Base-by-base conservation (phyloP, 352 stramenopile genomes). In the Blastocystis sp. region DNA sequence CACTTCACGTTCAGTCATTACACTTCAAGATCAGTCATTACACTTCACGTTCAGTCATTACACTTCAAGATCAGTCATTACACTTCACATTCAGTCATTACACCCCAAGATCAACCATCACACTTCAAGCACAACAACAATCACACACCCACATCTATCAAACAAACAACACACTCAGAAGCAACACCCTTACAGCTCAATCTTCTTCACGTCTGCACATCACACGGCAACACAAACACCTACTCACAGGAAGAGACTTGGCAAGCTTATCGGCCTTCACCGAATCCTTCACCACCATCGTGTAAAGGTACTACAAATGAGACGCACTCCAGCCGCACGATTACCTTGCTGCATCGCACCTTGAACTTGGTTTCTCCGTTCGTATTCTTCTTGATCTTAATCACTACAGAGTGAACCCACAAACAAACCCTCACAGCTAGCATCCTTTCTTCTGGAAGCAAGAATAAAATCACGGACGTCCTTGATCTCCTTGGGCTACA, bases 351-450 rank as follows among this genome's bases (percentile, higher is more conserved):
- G 79, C 79, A 89, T 33, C 79, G 79, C 63, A 89, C 67, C 62
- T 89, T 89, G 37, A 89, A 89, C 59, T 89, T 89, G 24, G 79
- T 89, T 45, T 80, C 79, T 21, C 79, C 79, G 39, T 69, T 62
- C 21, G 60, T 19, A 26, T 80, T 80, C 79, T 89, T 89, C 79
- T 89, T 89, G 61, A 89, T 89, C 79, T 89, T 89, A 62, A 89
- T 89, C 74, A 85, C 74, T 85, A 85, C 31, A 29, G 51, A 85
- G 31, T 67, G 35, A 69, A 6, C n/a, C 4, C 24, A 69, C 24
- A 66, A 6, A 67, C n/a, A 67, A 21, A 39, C 65, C 35, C 59
- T 6, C 51, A 85, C 74, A 45, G 66, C 50, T 69, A 79, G 79
- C 79, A 66, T 89, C 79, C 79, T 89, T 89, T 89, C 79, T 77